Conservation (phyloP, 495 filamentous ascomycete species). For the Aspergillus hancockii region DNA sequence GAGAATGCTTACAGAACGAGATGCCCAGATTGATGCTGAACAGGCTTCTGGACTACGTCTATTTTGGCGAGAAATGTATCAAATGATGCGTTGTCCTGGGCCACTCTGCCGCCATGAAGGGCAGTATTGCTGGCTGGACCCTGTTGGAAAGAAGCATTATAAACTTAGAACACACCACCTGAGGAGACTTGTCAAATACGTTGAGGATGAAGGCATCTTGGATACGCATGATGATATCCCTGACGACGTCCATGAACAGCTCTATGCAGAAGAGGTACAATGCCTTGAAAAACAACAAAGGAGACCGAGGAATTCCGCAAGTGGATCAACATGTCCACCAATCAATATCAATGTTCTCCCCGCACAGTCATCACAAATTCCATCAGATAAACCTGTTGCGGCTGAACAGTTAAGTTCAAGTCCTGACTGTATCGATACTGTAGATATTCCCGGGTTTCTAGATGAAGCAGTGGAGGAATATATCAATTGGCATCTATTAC, state of each 20-base stretch:
- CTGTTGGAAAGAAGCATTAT: conserved; percentile 31
- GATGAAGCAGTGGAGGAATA: conserved; percentile 29
- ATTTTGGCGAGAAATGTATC: conserved; percentile 33
- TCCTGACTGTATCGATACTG: too few relatives aligned
- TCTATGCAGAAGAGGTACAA: too few relatives aligned
- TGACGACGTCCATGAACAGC: conserved; percentile 21
- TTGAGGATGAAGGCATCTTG: conserved; percentile 19
- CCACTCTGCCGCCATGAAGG: conserved; percentile 23
- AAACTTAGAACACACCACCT: conserved; percentile 29
- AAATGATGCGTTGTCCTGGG: conserved; percentile 27
- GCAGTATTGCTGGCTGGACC: conserved; percentile 33
- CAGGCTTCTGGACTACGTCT: background rate
- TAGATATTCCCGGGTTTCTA: conserved; percentile 20
- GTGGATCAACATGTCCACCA: too few relatives aligned
- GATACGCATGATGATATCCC: conserved; percentile 32
- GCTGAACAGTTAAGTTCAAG: too few relatives aligned
- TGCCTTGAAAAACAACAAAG: too few relatives aligned
- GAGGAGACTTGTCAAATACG: conserved; percentile 25
- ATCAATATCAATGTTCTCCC: too few relatives aligned
- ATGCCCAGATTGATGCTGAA: conserved; percentile 11
- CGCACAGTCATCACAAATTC: too few relatives aligned
- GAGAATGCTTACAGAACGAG: conserved; percentile 2
- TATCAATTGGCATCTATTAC: conserved; percentile 24
- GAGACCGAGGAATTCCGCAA: too few relatives aligned
- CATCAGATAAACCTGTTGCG: too few relatives aligned